phyloP scores from a whole-genome alignment of 1,139 yeast genomes.

The Pneumocystis sp. region DNA sequence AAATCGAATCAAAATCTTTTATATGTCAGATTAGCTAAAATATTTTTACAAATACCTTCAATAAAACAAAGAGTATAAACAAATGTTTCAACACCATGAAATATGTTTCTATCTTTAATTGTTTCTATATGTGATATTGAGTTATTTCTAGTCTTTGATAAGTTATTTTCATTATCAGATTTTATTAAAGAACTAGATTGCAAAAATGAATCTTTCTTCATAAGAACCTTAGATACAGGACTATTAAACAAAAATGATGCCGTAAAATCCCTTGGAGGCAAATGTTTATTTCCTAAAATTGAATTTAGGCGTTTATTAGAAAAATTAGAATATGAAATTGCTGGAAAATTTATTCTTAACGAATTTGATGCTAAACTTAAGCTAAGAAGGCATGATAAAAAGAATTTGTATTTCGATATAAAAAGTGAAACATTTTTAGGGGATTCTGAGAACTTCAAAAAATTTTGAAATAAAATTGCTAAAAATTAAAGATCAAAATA shows the following conservation, averaged over 20 bases:
- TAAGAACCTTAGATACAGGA: neutral
- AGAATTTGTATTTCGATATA: neutral
- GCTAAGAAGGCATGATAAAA: neutral
- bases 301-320: neutral
- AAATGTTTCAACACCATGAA: neutral
- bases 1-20: constrained; percentile 1
- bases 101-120: neutral
- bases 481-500: neutral
- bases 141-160: neutral
- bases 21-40: neutral
- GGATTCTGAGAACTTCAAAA: neutral
- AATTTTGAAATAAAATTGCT: neutral
- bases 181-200: neutral
- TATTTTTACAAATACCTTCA: constrained; percentile 2
- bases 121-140: neutral
- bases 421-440: neutral
- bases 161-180: neutral
- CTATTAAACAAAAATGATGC: neutral
- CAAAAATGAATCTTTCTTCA: neutral
- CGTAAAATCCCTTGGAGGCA: neutral
- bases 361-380: neutral
- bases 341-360: neutral
- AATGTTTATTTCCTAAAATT: neutral
- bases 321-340: neutral
- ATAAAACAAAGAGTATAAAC: constrained; percentile 5